These are phyloP conservation scores for Neurospora sp. DNA, from an alignment of 495 filamentous ascomycete genomes.

Conservation along the genomic window DNA sequence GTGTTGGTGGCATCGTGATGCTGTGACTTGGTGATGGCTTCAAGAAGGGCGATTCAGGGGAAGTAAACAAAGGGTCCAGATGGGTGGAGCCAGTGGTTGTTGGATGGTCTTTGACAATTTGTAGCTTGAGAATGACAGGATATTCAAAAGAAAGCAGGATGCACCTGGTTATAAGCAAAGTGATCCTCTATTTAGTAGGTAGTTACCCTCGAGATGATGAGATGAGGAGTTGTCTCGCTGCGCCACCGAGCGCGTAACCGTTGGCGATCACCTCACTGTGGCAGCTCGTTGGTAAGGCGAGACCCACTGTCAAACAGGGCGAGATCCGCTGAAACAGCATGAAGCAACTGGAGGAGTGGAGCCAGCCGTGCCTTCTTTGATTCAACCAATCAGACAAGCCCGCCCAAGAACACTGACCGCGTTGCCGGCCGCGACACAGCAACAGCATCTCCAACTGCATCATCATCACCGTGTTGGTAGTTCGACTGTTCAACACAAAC, in stretches of 20 bases:
- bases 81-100: background rate
- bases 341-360: background rate
- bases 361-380: background rate
- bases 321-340: background rate
- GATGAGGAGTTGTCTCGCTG: background rate
- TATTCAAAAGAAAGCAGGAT: background rate
- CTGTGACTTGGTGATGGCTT: background rate
- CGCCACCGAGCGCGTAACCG: background rate
- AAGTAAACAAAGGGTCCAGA: background rate
- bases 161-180: background rate
- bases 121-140: background rate
- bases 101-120: background rate
- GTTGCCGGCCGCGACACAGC: background rate
- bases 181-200: background rate
- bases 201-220: background rate
- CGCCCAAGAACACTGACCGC: background rate
- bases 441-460: background rate
- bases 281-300: background rate
- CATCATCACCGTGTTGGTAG: background rate
- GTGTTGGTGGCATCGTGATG: slow-evolving; percentile 41
- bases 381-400: background rate
- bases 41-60: background rate
- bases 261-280: background rate
- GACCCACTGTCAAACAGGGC: background rate
- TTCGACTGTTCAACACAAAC: slow-evolving; percentile 2